A percentile compares a stretch with the other conserved stretches of the same genome.
phyloP scores from a whole-genome alignment of 2,329 filamentous ascomycete genomes.

The Diaporthe vaccinii region DNA sequence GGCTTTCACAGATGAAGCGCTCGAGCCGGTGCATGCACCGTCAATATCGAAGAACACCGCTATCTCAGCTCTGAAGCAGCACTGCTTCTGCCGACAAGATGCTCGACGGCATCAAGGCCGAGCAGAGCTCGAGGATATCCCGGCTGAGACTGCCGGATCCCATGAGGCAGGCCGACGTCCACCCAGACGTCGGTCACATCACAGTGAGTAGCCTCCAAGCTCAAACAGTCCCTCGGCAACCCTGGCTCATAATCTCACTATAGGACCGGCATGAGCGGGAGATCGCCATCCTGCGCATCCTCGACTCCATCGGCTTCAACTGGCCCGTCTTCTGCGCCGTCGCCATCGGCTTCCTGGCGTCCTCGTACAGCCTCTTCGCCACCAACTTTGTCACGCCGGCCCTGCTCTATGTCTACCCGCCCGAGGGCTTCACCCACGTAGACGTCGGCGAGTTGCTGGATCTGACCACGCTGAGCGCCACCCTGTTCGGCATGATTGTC shows the following conservation, averaged over 20 bases:
- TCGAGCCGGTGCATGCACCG: not conserved
- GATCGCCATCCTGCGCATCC: conserved; percentile 34
- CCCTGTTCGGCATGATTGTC: conserved; percentile 39
- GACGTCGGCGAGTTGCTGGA: conserved; percentile 39
- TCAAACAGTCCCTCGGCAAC: too few species aligned
- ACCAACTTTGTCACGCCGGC: conserved; percentile 48
- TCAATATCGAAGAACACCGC: not conserved
- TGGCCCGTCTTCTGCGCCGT: conserved; percentile 47
- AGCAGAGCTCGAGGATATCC: conserved; percentile 25
- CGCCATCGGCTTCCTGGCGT: conserved; percentile 48
- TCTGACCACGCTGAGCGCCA: conserved; percentile 27
- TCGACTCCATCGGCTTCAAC: conserved; percentile 45
- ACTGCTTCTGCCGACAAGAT: conserved; percentile 9
- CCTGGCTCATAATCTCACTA: not conserved
- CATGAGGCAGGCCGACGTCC: conserved; percentile 27
- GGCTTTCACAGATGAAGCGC: conserved; percentile 5
- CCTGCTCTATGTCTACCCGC: conserved; percentile 47
- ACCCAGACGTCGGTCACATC: conserved; percentile 30
- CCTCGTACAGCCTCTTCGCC: conserved; percentile 49
- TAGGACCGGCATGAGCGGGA: conserved; percentile 35
- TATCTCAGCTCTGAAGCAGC: not conserved
- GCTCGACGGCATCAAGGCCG: conserved; percentile 15
- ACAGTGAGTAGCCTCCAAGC: not conserved
- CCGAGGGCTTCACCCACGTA: not conserved
- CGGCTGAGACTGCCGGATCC: conserved; percentile 19